Percentiles rank a stretch among this genome's conserved stretches.
Conservation (phyloP, 2,329 filamentous ascomycete genomes). For the Tothia fuscella region DNA sequence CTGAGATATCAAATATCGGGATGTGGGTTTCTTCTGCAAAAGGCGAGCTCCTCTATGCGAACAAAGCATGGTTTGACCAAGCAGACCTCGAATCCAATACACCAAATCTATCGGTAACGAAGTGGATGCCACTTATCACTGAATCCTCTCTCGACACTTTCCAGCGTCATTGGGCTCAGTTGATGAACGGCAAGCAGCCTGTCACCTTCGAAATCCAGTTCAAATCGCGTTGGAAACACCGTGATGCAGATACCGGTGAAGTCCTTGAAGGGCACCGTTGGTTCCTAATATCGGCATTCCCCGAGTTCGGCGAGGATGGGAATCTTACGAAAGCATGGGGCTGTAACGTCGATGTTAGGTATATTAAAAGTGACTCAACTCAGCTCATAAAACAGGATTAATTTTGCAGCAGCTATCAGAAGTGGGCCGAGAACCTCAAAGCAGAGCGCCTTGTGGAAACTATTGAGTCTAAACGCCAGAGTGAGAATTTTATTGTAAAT, state of each 20-base stretch:
- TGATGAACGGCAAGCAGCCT: constrained; percentile 24
- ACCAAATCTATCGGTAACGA: constrained; percentile 27
- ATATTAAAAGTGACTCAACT: too few species aligned
- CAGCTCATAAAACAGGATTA: too few species aligned
- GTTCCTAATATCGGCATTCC: constrained; percentile 4
- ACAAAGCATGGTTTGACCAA: constrained; percentile 3
- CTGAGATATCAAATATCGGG: constrained; percentile 26
- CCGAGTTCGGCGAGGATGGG: constrained; percentile 3
- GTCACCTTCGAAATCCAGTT: constrained; percentile 34
- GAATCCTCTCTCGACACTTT: constrained; percentile 23
- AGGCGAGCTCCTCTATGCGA: constrained; percentile 2
- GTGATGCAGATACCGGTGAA: constrained; percentile 24
- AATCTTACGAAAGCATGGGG: neutral
- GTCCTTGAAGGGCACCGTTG: constrained; percentile 23
- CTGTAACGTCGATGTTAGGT: constrained; percentile 3
- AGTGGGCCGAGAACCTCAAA: constrained; percentile 1
- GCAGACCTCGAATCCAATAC: constrained; percentile 25
- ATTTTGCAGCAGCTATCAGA: constrained; percentile 1
- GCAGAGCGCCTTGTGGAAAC: neutral
- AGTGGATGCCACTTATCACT: constrained; percentile 31
- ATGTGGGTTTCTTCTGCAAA: constrained; percentile 17
- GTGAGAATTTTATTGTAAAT: constrained; percentile 27
- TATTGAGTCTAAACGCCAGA: constrained; percentile 15
- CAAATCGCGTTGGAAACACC: constrained; percentile 15
- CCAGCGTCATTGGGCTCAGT: constrained; percentile 27